These are phyloP conservation scores for Suillus paluster DNA, from an alignment of 768 basidiomycete species.

Conservation along the genomic window DNA sequence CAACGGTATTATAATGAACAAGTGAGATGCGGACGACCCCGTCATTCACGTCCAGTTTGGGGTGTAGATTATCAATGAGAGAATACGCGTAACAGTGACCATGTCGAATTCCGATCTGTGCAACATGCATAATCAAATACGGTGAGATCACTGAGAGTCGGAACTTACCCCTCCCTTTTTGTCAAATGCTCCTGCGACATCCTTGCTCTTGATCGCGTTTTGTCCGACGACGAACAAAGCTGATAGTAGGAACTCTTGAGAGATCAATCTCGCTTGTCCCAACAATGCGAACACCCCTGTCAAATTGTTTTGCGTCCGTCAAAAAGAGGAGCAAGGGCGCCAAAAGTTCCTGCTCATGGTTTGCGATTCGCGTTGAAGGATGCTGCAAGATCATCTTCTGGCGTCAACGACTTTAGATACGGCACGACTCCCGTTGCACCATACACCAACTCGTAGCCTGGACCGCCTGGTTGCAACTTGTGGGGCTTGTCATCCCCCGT, in stretches of 20 bases:
- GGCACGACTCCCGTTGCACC: conserved; percentile 60
- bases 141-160: not conserved
- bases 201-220: conserved; percentile 58
- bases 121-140: conserved; percentile 4
- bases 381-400: conserved; percentile 48
- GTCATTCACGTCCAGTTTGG: conserved; percentile 62
- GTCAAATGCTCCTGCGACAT: conserved; percentile 69
- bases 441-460: conserved; percentile 75
- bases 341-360: conserved; percentile 65
- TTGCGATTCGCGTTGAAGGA: conserved; percentile 61
- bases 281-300: conserved; percentile 68
- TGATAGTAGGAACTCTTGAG: conserved; percentile 66
- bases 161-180: conserved; percentile 61
- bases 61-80: conserved; percentile 53
- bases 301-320: conserved; percentile 49
- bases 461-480: conserved; percentile 76
- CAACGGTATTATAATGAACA: conserved; percentile 79
- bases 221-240: conserved; percentile 71
- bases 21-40: conserved; percentile 77
- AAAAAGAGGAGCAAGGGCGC: conserved; percentile 59
- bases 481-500: conserved; percentile 46
- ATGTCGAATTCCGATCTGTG: conserved; percentile 79
- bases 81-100: conserved; percentile 82
- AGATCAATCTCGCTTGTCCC: conserved; percentile 54
- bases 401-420: conserved; percentile 67